These are phyloP conservation scores for Peterozyma xylosa DNA, from an alignment of 805 yeast genomes.

Conservation along the genomic window DNA sequence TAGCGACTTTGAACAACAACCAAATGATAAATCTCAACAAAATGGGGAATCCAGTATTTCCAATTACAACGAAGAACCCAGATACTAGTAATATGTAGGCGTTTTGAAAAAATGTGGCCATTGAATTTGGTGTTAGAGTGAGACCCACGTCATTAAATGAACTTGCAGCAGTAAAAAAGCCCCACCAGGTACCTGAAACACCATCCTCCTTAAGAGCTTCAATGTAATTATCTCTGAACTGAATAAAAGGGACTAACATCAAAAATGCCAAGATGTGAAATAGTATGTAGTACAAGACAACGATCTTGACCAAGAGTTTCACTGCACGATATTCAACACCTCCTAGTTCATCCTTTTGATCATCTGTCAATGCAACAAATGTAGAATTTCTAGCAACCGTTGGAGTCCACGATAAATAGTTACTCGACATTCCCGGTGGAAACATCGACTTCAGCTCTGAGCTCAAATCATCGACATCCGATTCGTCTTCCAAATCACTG, in stretches of 20 bases:
- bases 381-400: slow-evolving; percentile 91
- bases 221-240: slow-evolving; percentile 31
- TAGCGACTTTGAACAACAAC: slow-evolving; percentile 62
- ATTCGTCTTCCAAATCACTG: slow-evolving; percentile 10
- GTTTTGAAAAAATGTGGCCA: slow-evolving; percentile 57
- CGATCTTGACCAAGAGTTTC: slow-evolving; percentile 61
- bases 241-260: slow-evolving; percentile 58
- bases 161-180: slow-evolving; percentile 72
- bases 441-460: slow-evolving; percentile 2
- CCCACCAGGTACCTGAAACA: slow-evolving; percentile 87
- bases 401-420: slow-evolving; percentile 84
- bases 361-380: slow-evolving; percentile 72
- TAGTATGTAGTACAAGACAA: slow-evolving; percentile 66
- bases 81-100: slow-evolving; percentile 58
- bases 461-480: slow-evolving; percentile 10
- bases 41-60: slow-evolving; percentile 93
- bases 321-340: slow-evolving; percentile 95
- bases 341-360: slow-evolving; percentile 89
- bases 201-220: slow-evolving; percentile 44
- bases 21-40: slow-evolving; percentile 76
- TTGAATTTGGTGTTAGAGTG: slow-evolving; percentile 75
- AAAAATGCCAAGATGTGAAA: slow-evolving; percentile 53
- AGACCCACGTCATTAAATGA: slow-evolving; percentile 82
- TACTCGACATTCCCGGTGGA: slow-evolving; percentile 34
- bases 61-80: slow-evolving; percentile 73